Conservation (phyloP, 2,329 filamentous ascomycete genomes). For the Nemania sp. region DNA sequence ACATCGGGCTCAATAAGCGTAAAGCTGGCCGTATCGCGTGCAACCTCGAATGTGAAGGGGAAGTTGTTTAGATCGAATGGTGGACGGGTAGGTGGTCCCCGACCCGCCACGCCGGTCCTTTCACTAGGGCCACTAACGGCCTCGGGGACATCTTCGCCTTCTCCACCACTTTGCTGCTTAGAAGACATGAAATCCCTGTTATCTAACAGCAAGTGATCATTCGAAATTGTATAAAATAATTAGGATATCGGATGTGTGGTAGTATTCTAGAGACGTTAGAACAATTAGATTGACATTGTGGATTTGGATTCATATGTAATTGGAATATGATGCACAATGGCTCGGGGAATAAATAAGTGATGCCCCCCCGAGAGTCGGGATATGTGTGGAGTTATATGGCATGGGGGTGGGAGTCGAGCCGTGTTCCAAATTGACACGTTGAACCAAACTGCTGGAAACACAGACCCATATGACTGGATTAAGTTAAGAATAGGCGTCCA, state of each 20-base stretch:
- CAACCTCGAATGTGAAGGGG: constrained; percentile 41
- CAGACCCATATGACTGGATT: constrained; percentile 23
- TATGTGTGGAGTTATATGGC: constrained; percentile 20
- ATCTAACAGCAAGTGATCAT: neutral
- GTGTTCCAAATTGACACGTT: neutral
- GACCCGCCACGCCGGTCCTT: neutral
- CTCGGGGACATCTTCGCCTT: constrained; percentile 17
- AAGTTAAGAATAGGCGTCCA: neutral
- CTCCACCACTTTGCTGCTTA: neutral
- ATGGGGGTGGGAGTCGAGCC: neutral
- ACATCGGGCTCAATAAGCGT: constrained; percentile 41
- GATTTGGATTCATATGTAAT: neutral
- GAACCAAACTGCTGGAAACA: constrained; percentile 25
- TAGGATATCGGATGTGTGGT: neutral
- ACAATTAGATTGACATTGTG: neutral
- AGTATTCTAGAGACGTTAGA: neutral
- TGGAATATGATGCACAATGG: no score
- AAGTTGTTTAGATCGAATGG: constrained; percentile 39
- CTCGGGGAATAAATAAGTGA: constrained; percentile 5
- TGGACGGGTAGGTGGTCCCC: constrained; percentile 16
- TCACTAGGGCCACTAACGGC: neutral
- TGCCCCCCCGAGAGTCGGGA: neutral
- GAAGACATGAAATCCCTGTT: constrained; percentile 32
- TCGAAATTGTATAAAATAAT: neutral
- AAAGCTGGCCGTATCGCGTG: constrained; percentile 35